Evolutionary conservation across 129 eudicot genomes (phyloP).

Genomic region (Solidago caesia): DNA sequence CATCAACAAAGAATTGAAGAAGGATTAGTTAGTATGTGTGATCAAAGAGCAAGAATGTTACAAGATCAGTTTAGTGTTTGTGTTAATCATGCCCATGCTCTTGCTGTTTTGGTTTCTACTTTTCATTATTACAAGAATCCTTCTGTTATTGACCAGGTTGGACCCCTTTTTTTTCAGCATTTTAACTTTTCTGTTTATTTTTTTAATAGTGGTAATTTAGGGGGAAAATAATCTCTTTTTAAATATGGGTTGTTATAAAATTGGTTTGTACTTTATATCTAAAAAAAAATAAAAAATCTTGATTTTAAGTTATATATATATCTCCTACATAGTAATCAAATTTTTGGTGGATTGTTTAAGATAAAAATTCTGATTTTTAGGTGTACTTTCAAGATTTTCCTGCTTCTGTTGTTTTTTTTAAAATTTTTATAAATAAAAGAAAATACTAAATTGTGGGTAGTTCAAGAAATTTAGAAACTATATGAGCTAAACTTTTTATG

Average conservation of each 20-base stretch:
- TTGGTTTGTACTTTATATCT: background rate
- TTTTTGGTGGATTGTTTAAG: too few relatives aligned
- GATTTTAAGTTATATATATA: background rate
- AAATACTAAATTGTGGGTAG: background rate
- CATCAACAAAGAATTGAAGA: conserved; percentile 60
- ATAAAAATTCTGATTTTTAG: background rate
- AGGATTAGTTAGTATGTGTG: conserved; percentile 77
- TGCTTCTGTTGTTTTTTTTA: background rate
- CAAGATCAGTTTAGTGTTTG: conserved; percentile 84
- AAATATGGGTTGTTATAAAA: background rate
- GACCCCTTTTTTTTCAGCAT: background rate
- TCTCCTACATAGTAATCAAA: background rate
- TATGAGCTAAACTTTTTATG: background rate
- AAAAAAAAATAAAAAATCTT: background rate
- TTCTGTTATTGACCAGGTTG: conserved; percentile 84
- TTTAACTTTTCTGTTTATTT: background rate
- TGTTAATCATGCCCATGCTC: conserved; percentile 90
- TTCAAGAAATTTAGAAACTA: background rate
- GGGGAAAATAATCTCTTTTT: background rate
- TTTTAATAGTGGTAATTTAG: background rate
- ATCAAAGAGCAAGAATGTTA: conserved; percentile 84
- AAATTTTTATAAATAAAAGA: background rate
- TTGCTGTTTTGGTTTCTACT: conserved; percentile 75
- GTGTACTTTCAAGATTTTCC: background rate
- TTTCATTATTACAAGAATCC: conserved; percentile 72